These are phyloP conservation scores for Haplosporangium sp. DNA, from an alignment of 371 early-diverging fungal genomes.

Conservation along the genomic window DNA sequence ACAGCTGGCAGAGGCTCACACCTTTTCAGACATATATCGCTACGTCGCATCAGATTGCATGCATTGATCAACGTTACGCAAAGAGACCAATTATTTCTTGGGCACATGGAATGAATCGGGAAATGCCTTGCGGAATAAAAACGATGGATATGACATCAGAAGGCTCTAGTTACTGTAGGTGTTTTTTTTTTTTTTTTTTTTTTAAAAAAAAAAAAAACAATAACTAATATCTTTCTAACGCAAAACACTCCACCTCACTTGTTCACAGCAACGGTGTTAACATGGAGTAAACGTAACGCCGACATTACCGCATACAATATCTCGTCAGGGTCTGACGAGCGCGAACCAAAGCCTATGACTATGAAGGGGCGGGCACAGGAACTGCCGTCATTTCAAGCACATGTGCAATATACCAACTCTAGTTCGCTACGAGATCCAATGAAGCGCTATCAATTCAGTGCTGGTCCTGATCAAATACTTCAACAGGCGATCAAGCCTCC, in stretches of 20 bases:
- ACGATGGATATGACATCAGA: constrained; percentile 22
- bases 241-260: background rate
- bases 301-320: constrained; percentile 37
- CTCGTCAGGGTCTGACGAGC: constrained; percentile 16
- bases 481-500: constrained; percentile 37
- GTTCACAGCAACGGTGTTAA: constrained; percentile 30
- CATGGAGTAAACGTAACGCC: constrained; percentile 40
- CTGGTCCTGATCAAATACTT: background rate
- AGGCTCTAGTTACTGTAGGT: constrained; percentile 21
- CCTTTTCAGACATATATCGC: constrained; percentile 50
- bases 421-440: constrained; percentile 26
- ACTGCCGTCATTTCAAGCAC: constrained; percentile 38
- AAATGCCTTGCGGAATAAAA: constrained; percentile 36
- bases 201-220: too few species aligned
- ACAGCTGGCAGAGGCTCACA: background rate
- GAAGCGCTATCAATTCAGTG: constrained; percentile 7
- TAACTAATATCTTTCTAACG: background rate
- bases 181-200: background rate
- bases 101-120: constrained; percentile 42
- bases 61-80: constrained; percentile 45
- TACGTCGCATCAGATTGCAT: constrained; percentile 40
- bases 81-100: constrained; percentile 42
- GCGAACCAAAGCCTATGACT: constrained; percentile 2
- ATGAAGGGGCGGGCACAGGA: constrained; percentile 35
- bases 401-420: constrained; percentile 44